Base-by-base conservation (phyloP, 768 basidiomycete species). In the Amanita rimosa region DNA sequence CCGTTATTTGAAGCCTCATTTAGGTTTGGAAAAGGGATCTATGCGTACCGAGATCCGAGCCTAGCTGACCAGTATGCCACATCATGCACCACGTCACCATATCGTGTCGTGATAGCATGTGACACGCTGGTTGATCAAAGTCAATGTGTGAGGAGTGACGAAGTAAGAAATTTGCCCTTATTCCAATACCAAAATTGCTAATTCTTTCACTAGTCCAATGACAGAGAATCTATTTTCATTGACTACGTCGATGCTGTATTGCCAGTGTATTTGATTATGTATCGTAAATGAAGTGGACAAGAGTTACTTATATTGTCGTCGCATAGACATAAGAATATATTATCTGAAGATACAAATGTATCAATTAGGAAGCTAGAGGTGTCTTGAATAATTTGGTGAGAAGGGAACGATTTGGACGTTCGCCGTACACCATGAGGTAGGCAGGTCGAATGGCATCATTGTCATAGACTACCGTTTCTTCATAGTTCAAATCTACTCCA, bases 391-490 rank as follows among this genome's bases (percentile, higher is more conserved):
- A 58, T 10, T 58, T 65, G n/a, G 62, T 60, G 19, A 74, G 53
- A 11, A 68, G 52, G 27, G 62, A 51, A 22, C 62, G 64, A 7
- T 54, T 48, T 35, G 65, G 60, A 29, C 53, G 52, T 27, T 68
- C 61, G 14, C 75, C 78, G 55, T 83, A 84, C 16, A 82, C 72
- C n/a, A 84, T 61, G 49, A 83, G 66, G 61, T 74, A 84, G 0
- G 78, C 78, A 14, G 82, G 82, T 6, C 79, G 74, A 54, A 82
- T 75, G 24, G 81, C 80, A 53, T 82, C 79, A 55, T 82, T 81
- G 38, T 67, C 57, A 54, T 83, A 83, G 11, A 81, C 79, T 6
- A 83, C 79, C 3, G 78, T 82, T 60, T 83, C 82, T 60, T 78
- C 79, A 51, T 81, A 83, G 57, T 83, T 83, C 43, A 83, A 62